Conservation (phyloP, 2,329 filamentous ascomycete species). For the Colletotrichum liriopes region DNA sequence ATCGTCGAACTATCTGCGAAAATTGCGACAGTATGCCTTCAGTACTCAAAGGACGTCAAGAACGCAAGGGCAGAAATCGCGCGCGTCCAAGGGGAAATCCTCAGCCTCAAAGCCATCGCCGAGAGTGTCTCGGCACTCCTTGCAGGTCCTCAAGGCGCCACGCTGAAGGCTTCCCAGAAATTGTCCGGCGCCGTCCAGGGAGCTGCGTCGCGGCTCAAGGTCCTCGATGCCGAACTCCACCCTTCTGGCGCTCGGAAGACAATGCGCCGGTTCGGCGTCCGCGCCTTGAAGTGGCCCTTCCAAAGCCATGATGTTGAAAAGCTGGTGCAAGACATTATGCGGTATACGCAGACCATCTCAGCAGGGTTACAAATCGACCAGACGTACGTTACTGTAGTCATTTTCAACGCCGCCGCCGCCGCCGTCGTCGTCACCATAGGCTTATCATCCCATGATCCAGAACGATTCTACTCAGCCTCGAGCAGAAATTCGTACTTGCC, state of each 20-base stretch:
- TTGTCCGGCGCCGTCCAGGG: conserved; percentile 45
- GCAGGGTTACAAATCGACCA: conserved; percentile 53
- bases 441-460: conserved; percentile 19
- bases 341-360: conserved; percentile 48
- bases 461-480: conserved; percentile 43
- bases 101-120: conserved; percentile 47
- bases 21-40: conserved; percentile 51
- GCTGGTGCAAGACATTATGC: conserved; percentile 48
- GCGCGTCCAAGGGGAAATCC: conserved; percentile 49
- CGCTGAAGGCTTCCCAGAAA: conserved; percentile 48
- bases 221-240: conserved; percentile 47
- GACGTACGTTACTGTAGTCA: conserved; percentile 46
- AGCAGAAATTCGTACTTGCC: conserved; percentile 46
- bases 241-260: conserved; percentile 46
- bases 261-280: conserved; percentile 52
- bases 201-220: conserved; percentile 45
- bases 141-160: conserved; percentile 46
- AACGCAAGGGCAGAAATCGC: conserved; percentile 51
- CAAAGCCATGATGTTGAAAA: conserved; percentile 53
- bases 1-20: conserved; percentile 57
- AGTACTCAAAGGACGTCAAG: conserved; percentile 55
- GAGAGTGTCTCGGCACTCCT: conserved; percentile 48
- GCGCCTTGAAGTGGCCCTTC: conserved; percentile 58
- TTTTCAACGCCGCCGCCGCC: background rate
- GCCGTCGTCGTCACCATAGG: background rate